Conservation (phyloP, 148 eudicot genomes). For the Vaccinium vitisidaea region DNA sequence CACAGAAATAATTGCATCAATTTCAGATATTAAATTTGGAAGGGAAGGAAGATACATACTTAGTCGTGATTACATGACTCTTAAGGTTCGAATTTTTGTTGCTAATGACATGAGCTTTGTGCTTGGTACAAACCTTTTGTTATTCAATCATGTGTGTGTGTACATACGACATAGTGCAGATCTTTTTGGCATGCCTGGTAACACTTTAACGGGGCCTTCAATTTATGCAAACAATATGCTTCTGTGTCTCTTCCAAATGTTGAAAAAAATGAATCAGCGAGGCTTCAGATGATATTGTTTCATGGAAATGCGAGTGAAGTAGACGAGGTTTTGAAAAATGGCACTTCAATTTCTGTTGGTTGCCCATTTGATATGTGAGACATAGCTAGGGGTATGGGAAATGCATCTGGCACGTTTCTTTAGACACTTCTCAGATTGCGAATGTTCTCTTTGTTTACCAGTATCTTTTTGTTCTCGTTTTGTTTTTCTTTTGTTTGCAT, state of each 20-base stretch:
- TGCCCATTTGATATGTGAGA: neutral
- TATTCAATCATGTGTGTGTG: neutral
- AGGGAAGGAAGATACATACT: constrained; percentile 66
- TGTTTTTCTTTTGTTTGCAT: neutral
- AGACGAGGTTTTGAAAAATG: neutral
- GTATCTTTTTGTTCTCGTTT: neutral
- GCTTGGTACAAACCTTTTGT: neutral
- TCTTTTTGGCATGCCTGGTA: neutral
- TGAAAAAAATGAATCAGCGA: constrained; percentile 2
- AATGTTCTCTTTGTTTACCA: neutral
- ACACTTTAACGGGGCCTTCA: neutral
- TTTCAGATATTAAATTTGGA: constrained; percentile 75
- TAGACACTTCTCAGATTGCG: neutral
- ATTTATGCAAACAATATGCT: neutral
- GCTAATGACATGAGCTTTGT: neutral
- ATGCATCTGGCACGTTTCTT: neutral
- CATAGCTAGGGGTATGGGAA: neutral
- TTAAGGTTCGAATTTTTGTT: constrained; percentile 41
- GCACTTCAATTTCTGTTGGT: neutral
- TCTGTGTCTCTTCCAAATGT: neutral
- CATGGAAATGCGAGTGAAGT: neutral
- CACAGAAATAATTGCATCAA: constrained; percentile 73
- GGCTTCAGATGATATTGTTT: neutral
- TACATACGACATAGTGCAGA: neutral
- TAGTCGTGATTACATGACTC: constrained; percentile 76